Conservation (phyloP, 2,329 filamentous ascomycete species). For the Cladorrhinum sp. region DNA sequence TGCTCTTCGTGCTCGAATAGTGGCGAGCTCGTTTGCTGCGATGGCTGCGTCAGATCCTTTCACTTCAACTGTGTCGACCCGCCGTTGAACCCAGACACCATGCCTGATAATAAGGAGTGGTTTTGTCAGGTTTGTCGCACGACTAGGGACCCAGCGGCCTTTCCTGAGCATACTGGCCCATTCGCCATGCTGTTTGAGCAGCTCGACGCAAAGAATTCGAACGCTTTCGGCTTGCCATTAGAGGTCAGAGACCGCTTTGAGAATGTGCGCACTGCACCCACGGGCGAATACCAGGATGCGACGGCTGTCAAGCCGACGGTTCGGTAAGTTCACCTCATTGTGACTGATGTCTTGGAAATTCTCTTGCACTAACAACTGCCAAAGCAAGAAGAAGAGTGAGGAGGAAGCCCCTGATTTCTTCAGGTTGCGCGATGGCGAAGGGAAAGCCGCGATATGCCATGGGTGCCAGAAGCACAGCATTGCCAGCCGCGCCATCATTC, state of each 20-base stretch:
- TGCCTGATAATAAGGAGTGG: slow-evolving; percentile 67
- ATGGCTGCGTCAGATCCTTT: slow-evolving; percentile 85
- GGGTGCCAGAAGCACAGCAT: slow-evolving; percentile 66
- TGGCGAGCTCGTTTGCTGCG: slow-evolving; percentile 87
- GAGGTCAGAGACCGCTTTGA: slow-evolving; percentile 74
- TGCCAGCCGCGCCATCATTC: slow-evolving; percentile 69
- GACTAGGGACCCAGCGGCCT: slow-evolving; percentile 45
- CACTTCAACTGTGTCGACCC: slow-evolving; percentile 88
- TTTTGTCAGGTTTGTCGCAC: slow-evolving; percentile 72
- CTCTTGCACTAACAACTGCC: slow-evolving; percentile 30
- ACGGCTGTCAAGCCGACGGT: slow-evolving; percentile 50
- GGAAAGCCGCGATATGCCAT: slow-evolving; percentile 73
- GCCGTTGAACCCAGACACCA: slow-evolving; percentile 59
- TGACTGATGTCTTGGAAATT: background rate
- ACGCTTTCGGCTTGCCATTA: slow-evolving; percentile 68
- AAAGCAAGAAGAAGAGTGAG: slow-evolving; percentile 52
- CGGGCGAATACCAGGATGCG: slow-evolving; percentile 77
- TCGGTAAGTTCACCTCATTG: slow-evolving; percentile 51
- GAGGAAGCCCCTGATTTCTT: slow-evolving; percentile 66
- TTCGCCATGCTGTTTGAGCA: slow-evolving; percentile 62
- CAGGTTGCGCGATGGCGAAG: slow-evolving; percentile 67
- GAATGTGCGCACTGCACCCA: slow-evolving; percentile 69
- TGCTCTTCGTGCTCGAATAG: slow-evolving; percentile 82
- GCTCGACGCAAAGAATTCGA: slow-evolving; percentile 67
- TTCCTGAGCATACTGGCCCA: slow-evolving; percentile 49